phyloP scores from a whole-genome alignment of 345 rosid species.

The Turnera subulata region DNA sequence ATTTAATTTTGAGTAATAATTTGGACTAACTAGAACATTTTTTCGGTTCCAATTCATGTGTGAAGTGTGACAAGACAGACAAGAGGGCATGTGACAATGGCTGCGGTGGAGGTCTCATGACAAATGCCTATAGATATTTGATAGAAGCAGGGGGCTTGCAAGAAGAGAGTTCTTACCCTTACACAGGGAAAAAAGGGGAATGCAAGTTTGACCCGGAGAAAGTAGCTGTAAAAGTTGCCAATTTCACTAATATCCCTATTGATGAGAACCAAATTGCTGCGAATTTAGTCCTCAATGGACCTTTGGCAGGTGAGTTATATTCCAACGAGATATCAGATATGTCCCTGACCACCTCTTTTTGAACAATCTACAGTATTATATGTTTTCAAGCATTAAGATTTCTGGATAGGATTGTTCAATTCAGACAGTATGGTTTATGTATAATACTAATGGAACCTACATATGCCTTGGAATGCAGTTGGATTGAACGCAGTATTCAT shows the following conservation, averaged over 20 bases:
- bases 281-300: constrained; percentile 69
- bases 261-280: constrained; percentile 78
- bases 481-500: constrained; percentile 77
- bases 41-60: not conserved
- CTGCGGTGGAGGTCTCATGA: constrained; percentile 86
- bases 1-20: not conserved
- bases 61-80: constrained; percentile 63
- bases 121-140: constrained; percentile 75
- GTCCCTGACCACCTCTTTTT: too few relatives aligned
- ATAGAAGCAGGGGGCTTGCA: constrained; percentile 72
- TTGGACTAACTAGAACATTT: not conserved
- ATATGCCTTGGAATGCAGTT: constrained; percentile 35
- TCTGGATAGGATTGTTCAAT: too few relatives aligned
- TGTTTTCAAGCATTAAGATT: too few relatives aligned
- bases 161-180: constrained; percentile 68
- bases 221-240: constrained; percentile 49
- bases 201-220: constrained; percentile 57
- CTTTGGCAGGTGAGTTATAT: constrained; percentile 52
- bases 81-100: constrained; percentile 65
- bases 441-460: not conserved
- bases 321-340: not conserved
- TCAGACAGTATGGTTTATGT: too few relatives aligned
- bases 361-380: too few relatives aligned
- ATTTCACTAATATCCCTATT: constrained; percentile 57
- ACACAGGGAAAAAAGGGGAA: constrained; percentile 49